Percentiles rank a stretch among this genome's conserved stretches.
Evolutionary conservation across 1,139 yeast genomes (phyloP).

Genomic region (Magnusiomyces ingens): DNA sequence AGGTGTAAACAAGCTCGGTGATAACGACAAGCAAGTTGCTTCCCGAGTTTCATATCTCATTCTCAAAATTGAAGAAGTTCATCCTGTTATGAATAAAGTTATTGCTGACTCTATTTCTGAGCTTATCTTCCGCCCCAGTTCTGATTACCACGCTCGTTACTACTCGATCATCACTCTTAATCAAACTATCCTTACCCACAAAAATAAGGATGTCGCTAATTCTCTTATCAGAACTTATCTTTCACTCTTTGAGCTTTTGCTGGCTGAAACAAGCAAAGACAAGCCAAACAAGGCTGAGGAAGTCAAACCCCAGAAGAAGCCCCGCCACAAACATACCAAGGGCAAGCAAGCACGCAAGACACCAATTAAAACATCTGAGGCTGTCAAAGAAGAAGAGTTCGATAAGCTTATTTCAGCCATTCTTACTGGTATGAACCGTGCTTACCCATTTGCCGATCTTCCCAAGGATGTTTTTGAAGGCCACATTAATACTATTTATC

Average conservation of each 20-base stretch:
- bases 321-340: conserved; percentile 32
- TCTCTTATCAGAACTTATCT: conserved; percentile 76
- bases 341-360: conserved; percentile 49
- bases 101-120: conserved; percentile 76
- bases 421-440: conserved; percentile 91
- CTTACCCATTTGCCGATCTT: conserved; percentile 84
- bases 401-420: conserved; percentile 84
- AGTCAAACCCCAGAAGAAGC: conserved; percentile 38
- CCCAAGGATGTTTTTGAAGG: conserved; percentile 64
- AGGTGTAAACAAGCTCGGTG: conserved; percentile 93
- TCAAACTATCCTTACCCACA: conserved; percentile 80
- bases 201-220: conserved; percentile 75
- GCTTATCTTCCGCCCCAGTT: conserved; percentile 63
- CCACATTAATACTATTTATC: conserved; percentile 79
- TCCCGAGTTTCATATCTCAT: conserved; percentile 82
- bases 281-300: conserved; percentile 29
- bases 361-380: conserved; percentile 55
- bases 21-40: conserved; percentile 81
- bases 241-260: conserved; percentile 73
- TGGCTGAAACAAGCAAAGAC: conserved; percentile 59
- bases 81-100: conserved; percentile 91
- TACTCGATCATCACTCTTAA: conserved; percentile 83
- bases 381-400: conserved; percentile 74
- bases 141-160: conserved; percentile 82
- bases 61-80: conserved; percentile 77